Percentiles rank a stretch among this genome's conserved stretches.
Evolutionary conservation across 345 rosid species (phyloP).

Genomic region (Durio zibethinus): DNA sequence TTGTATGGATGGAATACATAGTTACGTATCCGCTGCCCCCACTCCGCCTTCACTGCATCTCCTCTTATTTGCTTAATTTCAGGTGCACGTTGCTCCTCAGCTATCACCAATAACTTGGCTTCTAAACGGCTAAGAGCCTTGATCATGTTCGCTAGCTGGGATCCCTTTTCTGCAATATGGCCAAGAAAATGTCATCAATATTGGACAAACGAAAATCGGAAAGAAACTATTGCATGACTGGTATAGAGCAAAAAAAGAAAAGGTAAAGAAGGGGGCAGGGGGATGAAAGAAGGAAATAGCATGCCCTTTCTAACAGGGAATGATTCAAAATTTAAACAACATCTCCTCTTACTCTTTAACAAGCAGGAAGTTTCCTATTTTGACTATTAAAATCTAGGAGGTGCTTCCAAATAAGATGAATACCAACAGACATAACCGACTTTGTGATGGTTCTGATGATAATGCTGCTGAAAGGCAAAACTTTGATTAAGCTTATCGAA

Average conservation of each 20-base stretch:
- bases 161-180: slow-evolving; percentile 70
- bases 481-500: not conserved
- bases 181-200: not conserved
- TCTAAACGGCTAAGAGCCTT: slow-evolving; percentile 79
- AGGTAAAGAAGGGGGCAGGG: not conserved
- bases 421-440: not conserved
- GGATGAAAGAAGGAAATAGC: not conserved
- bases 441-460: not conserved
- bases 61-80: slow-evolving; percentile 94
- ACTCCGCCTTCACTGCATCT: slow-evolving; percentile 90
- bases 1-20: slow-evolving; percentile 97
- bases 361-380: not conserved
- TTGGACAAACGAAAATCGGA: not conserved
- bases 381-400: not conserved
- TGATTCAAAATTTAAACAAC: not conserved
- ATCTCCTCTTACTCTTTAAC: not conserved
- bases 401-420: not conserved
- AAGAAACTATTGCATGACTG: not conserved
- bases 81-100: slow-evolving; percentile 84
- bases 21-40: slow-evolving; percentile 96
- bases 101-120: slow-evolving; percentile 84
- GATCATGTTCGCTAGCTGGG: slow-evolving; percentile 79
- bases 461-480: not conserved
- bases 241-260: not conserved
- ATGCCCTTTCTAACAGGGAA: not conserved